Conservation (phyloP, 352 stramenopile genomes). For the Globisporangium perplexum region DNA sequence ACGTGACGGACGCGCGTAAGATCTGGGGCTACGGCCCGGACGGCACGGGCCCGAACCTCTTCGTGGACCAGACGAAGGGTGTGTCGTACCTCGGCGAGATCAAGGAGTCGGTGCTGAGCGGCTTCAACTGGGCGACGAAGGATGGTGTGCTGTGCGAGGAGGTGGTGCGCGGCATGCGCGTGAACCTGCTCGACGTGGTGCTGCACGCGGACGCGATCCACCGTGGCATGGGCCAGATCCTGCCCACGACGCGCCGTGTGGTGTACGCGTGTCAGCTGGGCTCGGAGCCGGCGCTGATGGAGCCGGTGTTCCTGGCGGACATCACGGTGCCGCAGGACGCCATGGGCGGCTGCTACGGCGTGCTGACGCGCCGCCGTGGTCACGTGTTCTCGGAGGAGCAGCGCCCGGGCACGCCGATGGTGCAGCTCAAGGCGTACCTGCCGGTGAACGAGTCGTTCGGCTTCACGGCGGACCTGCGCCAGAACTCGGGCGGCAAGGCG, state of each 20-base stretch:
- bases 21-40: constrained; percentile 99
- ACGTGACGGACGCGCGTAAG: constrained; percentile 98
- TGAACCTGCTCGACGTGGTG: constrained; percentile 99
- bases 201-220: constrained; percentile 99
- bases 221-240: constrained; percentile 99
- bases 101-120: constrained; percentile 98
- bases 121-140: constrained; percentile 98
- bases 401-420: constrained; percentile 96
- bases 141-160: constrained; percentile 98
- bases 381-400: constrained; percentile 99
- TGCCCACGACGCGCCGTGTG: constrained; percentile 97
- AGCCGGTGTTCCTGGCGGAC: constrained; percentile 98
- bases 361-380: constrained; percentile 97
- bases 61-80: constrained; percentile 99
- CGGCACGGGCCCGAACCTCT: constrained; percentile 97
- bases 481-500: constrained; percentile 98
- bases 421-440: constrained; percentile 99
- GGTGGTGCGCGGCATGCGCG: constrained; percentile 94
- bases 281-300: constrained; percentile 93
- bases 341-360: constrained; percentile 98
- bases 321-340: constrained; percentile 98
- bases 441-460: constrained; percentile 99
- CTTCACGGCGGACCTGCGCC: constrained; percentile 98
- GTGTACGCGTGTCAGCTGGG: constrained; percentile 97
- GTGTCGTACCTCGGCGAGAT: constrained; percentile 99